Evolutionary conservation across 176 grass and related monocot species (phyloP).

Genomic region (Thinopyrum elongatum): DNA sequence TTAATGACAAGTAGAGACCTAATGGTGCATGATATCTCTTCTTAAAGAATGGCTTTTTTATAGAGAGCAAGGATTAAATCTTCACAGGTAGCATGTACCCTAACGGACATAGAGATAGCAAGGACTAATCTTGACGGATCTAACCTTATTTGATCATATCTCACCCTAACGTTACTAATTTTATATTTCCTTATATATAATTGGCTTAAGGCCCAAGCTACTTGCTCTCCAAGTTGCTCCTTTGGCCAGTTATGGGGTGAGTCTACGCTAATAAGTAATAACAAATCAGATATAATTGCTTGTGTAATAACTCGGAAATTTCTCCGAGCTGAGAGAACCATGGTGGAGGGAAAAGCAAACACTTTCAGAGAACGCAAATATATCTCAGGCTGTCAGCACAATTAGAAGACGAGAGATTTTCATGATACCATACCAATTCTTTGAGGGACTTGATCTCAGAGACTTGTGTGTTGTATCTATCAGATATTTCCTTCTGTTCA

Average conservation of each 20-base stretch:
- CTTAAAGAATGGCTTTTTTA: not conserved
- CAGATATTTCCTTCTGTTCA: conserved; percentile 61
- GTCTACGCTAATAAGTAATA: not conserved
- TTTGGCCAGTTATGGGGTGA: not conserved
- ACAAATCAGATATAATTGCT: conserved; percentile 20
- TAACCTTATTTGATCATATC: conserved; percentile 1
- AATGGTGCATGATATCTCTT: not conserved
- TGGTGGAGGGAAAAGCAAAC: not conserved
- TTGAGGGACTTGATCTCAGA: conserved; percentile 77
- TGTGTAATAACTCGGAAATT: not conserved
- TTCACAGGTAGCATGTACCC: too few species aligned
- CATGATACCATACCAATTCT: conserved; percentile 62
- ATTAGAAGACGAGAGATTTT: conserved; percentile 17
- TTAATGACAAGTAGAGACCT: not conserved
- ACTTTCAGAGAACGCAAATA: conserved; percentile 27
- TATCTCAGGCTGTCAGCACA: not conserved
- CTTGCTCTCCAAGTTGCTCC: not conserved
- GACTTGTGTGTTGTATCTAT: conserved; percentile 55
- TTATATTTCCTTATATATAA: not conserved
- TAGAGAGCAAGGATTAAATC: too few species aligned
- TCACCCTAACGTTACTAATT: not conserved
- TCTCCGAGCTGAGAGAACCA: not conserved
- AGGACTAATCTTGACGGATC: not conserved
- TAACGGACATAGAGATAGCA: too few species aligned
- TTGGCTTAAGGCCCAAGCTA: not conserved